A percentile compares a stretch with the other conserved stretches of the same genome.
Conservation (phyloP, 345 rosid species). For the Brassica nigra region DNA sequence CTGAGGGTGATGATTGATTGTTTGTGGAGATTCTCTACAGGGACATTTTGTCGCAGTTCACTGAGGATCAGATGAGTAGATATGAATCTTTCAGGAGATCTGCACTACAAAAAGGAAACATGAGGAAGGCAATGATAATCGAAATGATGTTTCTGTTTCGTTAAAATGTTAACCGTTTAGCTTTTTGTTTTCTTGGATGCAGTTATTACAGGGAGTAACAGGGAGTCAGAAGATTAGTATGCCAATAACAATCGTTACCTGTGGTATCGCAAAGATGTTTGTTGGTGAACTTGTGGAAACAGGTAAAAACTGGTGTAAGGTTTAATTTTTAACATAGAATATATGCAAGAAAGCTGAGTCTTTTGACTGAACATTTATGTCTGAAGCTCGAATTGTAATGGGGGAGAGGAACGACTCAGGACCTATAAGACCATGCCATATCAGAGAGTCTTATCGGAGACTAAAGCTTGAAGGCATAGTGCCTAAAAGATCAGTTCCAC, state of each 20-base stretch:
- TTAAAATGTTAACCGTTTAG: not conserved
- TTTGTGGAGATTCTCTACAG: constrained; percentile 41
- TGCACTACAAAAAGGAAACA: constrained; percentile 88
- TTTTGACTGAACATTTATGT: not conserved
- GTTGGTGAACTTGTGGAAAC: constrained; percentile 87
- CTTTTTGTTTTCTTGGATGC: constrained; percentile 31
- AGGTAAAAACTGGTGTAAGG: constrained; percentile 39
- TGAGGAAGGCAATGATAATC: constrained; percentile 68
- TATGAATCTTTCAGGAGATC: constrained; percentile 95
- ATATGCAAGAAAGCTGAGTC: not conserved
- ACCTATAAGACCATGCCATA: constrained; percentile 94
- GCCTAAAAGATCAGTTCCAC: constrained; percentile 77
- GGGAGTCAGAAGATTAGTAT: constrained; percentile 76
- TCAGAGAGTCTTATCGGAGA: constrained; percentile 86
- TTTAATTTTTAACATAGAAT: not conserved
- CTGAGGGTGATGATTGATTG: not conserved
- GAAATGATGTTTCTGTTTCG: not conserved
- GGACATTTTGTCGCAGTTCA: constrained; percentile 77
- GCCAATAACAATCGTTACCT: constrained; percentile 86
- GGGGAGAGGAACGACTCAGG: constrained; percentile 84
- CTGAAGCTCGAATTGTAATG: constrained; percentile 85
- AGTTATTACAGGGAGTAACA: constrained; percentile 75
- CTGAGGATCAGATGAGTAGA: constrained; percentile 80
- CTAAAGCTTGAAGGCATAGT: constrained; percentile 85
- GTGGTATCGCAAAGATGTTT: constrained; percentile 72